Evolutionary conservation across 2,329 filamentous ascomycete genomes (phyloP).

Genomic region (Periconia sp.): DNA sequence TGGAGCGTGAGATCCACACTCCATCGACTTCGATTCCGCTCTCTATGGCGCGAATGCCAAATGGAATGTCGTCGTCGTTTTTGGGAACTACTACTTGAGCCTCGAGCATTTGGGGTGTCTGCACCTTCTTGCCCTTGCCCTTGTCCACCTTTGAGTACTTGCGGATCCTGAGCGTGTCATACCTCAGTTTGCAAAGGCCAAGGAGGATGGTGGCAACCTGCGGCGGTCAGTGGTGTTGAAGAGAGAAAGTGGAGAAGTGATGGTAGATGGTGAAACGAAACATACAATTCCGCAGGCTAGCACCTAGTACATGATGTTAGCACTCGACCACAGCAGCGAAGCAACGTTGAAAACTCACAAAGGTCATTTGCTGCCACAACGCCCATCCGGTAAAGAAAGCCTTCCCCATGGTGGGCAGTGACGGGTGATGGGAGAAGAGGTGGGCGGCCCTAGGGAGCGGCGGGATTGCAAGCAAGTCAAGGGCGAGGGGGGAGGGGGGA

Average conservation of each 20-base stretch:
- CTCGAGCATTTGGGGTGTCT: conserved; percentile 65
- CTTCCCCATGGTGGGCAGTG: conserved; percentile 27
- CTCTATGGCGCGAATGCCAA: conserved; percentile 83
- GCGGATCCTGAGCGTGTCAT: conserved; percentile 45
- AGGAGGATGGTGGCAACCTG: conserved; percentile 66
- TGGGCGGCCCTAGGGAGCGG: conserved; percentile 8
- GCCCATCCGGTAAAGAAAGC: conserved; percentile 62
- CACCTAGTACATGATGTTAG: conserved; percentile 56
- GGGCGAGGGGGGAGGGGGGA: conserved; percentile 3
- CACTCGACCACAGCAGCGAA: conserved; percentile 2
- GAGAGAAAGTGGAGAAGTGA: background rate
- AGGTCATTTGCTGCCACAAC: conserved; percentile 87
- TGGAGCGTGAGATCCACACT: conserved; percentile 59
- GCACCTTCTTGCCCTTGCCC: conserved; percentile 34
- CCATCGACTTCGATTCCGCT: conserved; percentile 82
- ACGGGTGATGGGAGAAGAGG: conserved; percentile 1
- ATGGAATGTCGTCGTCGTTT: conserved; percentile 68
- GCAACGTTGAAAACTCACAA: conserved; percentile 61
- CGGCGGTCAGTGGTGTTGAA: conserved; percentile 21
- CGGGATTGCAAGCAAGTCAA: conserved; percentile 3
- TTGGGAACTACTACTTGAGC: conserved; percentile 61
- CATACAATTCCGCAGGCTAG: conserved; percentile 69
- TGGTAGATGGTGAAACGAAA: background rate
- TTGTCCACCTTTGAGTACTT: conserved; percentile 47
- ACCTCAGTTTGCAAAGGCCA: conserved; percentile 66